Evolutionary conservation across 306 rosid species (phyloP).

Genomic region (Vigna reflexopilosa): DNA sequence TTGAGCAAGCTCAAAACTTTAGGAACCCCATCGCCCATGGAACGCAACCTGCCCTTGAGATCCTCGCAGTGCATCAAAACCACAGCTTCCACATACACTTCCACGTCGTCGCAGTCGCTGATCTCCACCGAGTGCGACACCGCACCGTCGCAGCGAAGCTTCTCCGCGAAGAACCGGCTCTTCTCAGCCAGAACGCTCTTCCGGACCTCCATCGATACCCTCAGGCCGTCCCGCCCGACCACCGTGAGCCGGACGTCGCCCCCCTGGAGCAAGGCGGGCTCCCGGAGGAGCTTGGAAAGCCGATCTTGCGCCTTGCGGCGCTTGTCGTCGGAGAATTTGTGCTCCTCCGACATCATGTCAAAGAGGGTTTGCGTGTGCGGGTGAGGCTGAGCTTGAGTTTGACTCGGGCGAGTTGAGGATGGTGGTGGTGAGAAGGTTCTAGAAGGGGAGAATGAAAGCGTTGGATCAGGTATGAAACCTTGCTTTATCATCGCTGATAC

Average conservation of each 20-base stretch:
- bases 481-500: slow-evolving; percentile 84
- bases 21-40: slow-evolving; percentile 70
- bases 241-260: slow-evolving; percentile 74
- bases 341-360: slow-evolving; percentile 81
- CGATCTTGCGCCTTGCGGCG: slow-evolving; percentile 62
- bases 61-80: slow-evolving; percentile 81
- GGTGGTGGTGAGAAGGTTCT: slow-evolving; percentile 52
- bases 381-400: slow-evolving; percentile 22
- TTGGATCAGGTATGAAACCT: slow-evolving; percentile 72
- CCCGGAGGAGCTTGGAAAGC: slow-evolving; percentile 58
- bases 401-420: slow-evolving; percentile 51
- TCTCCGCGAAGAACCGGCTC: slow-evolving; percentile 84
- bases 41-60: slow-evolving; percentile 67
- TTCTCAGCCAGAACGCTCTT: slow-evolving; percentile 69
- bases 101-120: slow-evolving; percentile 88
- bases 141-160: slow-evolving; percentile 57
- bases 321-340: slow-evolving; percentile 55
- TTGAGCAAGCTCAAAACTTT: slow-evolving; percentile 84
- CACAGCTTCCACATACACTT: slow-evolving; percentile 79
- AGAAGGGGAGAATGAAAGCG: slow-evolving; percentile 69
- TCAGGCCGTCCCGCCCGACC: slow-evolving; percentile 70
- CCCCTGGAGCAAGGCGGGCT: slow-evolving; percentile 59
- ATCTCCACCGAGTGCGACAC: slow-evolving; percentile 78
- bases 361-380: slow-evolving; percentile 68
- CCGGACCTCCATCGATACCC: slow-evolving; percentile 76